These are phyloP conservation scores for Phlyctochytrium bullatum DNA, from an alignment of 192 early-diverging fungal species.

Conservation along the genomic window DNA sequence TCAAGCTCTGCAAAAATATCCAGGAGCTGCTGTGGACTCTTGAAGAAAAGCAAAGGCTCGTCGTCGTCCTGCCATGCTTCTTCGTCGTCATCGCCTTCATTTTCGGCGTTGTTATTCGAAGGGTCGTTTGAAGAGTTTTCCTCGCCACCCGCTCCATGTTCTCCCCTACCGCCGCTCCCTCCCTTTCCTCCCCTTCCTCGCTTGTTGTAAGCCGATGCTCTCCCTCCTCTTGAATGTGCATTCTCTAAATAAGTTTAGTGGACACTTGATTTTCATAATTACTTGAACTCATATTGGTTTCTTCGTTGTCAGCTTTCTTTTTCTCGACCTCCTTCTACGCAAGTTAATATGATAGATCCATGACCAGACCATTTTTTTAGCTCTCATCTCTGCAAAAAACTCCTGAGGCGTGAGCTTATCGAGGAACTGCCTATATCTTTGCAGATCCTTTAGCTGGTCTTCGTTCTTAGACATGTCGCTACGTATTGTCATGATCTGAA, in stretches of 20 bases:
- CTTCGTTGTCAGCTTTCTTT: slow-evolving; percentile 3
- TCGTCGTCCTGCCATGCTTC: slow-evolving; percentile 33
- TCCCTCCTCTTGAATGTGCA: neutral
- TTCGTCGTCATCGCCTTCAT: slow-evolving; percentile 19
- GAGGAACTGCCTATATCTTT: slow-evolving; percentile 56
- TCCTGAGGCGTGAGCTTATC: slow-evolving; percentile 60
- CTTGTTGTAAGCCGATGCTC: neutral
- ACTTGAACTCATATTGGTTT: neutral
- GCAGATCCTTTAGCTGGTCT: slow-evolving; percentile 58
- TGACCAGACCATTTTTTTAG: slow-evolving; percentile 5
- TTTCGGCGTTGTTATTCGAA: too few species aligned
- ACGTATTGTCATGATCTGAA: slow-evolving; percentile 56
- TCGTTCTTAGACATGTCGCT: slow-evolving; percentile 62
- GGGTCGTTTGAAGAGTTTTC: slow-evolving; percentile 13
- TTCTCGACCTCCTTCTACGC: slow-evolving; percentile 16
- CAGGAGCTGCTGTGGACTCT: slow-evolving; percentile 51
- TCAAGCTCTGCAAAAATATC: slow-evolving; percentile 61
- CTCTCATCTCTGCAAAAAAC: slow-evolving; percentile 33
- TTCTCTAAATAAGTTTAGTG: neutral
- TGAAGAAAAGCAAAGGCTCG: slow-evolving; percentile 47
- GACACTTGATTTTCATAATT: neutral
- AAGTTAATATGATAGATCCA: neutral
- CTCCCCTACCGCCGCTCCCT: neutral
- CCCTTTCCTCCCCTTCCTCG: neutral
- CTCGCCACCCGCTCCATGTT: slow-evolving; percentile 10